Conservation (phyloP, 2,329 filamentous ascomycete genomes). For the Colletotrichum plurivorum region DNA sequence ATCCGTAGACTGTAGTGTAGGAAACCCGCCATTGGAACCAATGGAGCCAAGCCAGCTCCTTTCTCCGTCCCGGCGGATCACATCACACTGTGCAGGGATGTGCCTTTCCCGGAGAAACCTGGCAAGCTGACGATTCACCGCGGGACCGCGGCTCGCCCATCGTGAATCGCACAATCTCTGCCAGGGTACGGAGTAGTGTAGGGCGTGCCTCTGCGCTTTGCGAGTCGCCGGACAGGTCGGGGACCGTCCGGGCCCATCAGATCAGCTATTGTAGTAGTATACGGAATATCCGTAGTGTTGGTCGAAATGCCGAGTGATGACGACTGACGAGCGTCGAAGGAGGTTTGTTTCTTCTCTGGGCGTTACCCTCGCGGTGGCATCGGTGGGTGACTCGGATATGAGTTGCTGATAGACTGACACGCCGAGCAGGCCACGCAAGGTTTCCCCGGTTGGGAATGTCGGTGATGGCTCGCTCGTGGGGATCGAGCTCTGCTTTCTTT, state of each 20-base stretch:
- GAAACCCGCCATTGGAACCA: slow-evolving; percentile 14
- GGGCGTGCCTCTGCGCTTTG: neutral
- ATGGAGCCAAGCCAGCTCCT: neutral
- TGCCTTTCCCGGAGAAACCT: slow-evolving; percentile 24
- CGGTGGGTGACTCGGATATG: slow-evolving; percentile 18
- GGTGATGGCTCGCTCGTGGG: neutral
- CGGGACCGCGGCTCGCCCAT: slow-evolving; percentile 30
- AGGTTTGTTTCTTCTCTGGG: slow-evolving; percentile 1
- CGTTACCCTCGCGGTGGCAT: slow-evolving; percentile 16
- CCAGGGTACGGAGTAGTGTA: slow-evolving; percentile 10
- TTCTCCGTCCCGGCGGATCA: slow-evolving; percentile 24
- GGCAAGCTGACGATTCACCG: slow-evolving; percentile 18
- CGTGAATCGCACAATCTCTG: slow-evolving; percentile 26
- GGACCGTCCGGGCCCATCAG: slow-evolving; percentile 16
- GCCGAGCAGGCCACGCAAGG: slow-evolving; percentile 3
- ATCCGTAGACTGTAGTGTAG: neutral
- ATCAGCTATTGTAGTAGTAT: neutral
- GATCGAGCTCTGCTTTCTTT: slow-evolving; percentile 15
- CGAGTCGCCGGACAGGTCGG: slow-evolving; percentile 18
- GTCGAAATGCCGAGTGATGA: slow-evolving; percentile 14
- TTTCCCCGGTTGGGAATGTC: neutral
- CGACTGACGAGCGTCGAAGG: slow-evolving; percentile 7
- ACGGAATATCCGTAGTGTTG: neutral
- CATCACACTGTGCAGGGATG: slow-evolving; percentile 36
- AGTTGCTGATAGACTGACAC: neutral